Evolutionary conservation across 1,284 basidiomycete genomes (phyloP).

Genomic region (Ceratobasidium sp.): DNA sequence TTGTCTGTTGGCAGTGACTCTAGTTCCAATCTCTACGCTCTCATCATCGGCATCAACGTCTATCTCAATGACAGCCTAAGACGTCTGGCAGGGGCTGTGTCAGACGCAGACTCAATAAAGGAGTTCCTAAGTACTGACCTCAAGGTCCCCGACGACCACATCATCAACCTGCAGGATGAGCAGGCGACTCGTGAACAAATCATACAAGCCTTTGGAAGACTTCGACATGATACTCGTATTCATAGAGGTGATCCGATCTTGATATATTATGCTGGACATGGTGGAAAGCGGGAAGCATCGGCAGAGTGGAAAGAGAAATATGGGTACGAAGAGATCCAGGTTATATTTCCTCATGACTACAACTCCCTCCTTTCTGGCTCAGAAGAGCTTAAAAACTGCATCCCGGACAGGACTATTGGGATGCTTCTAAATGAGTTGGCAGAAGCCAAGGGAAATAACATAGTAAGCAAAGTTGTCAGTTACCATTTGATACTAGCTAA

Average conservation of each 20-base stretch:
- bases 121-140: slow-evolving; percentile 23
- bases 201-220: neutral
- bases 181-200: slow-evolving; percentile 20
- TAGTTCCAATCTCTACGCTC: slow-evolving; percentile 5
- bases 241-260: slow-evolving; percentile 31
- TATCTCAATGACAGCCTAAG: slow-evolving; percentile 9
- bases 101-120: slow-evolving; percentile 9
- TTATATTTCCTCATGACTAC: slow-evolving; percentile 39
- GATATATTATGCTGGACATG: slow-evolving; percentile 37
- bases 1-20: neutral
- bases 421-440: slow-evolving; percentile 19
- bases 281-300: slow-evolving; percentile 12
- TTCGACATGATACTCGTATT: slow-evolving; percentile 20
- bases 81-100: slow-evolving; percentile 10
- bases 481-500: neutral
- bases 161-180: slow-evolving; percentile 4
- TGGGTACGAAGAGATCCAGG: slow-evolving; percentile 20
- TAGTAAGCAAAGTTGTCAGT: slow-evolving; percentile 18
- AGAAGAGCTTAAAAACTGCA: slow-evolving; percentile 17
- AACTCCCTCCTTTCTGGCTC: neutral
- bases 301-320: slow-evolving; percentile 7
- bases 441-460: slow-evolving; percentile 31
- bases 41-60: slow-evolving; percentile 31
- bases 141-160: slow-evolving; percentile 9
- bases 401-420: slow-evolving; percentile 32